Conservation (phyloP, 2,329 filamentous ascomycete genomes). For the Metarhizium anisopliae region DNA sequence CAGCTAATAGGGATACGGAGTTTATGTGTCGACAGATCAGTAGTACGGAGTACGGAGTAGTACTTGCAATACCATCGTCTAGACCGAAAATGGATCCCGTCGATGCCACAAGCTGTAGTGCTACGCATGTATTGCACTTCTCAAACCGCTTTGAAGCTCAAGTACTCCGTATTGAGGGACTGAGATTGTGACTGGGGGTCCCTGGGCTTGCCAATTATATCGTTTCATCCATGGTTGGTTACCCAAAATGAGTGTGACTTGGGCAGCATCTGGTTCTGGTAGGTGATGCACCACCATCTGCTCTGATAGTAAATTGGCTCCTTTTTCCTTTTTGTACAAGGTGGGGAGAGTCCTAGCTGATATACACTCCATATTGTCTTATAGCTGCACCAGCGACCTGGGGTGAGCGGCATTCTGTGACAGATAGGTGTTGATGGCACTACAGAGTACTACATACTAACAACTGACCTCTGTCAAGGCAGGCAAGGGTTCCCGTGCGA, state of each 20-base stretch:
- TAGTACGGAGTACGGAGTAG: background rate
- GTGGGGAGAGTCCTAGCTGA: background rate
- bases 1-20: background rate
- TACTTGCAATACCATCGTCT: background rate
- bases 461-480: background rate
- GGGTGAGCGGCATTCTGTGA: background rate
- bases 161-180: background rate
- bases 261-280: background rate
- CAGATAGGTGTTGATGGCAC: background rate
- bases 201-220: background rate
- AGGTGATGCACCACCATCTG: background rate
- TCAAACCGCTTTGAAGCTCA: background rate
- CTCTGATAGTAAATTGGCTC: background rate
- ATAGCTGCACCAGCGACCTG: background rate
- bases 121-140: too few species aligned
- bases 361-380: background rate
- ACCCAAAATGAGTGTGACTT: background rate
- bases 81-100: background rate
- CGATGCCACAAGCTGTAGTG: background rate
- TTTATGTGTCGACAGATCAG: background rate
- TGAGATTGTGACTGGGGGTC: background rate
- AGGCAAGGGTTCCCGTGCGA: background rate
- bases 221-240: background rate
- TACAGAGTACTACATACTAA: background rate
- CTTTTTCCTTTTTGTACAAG: background rate